Evolutionary conservation across 768 basidiomycete genomes (phyloP).

Genomic region (Bullera alba): DNA sequence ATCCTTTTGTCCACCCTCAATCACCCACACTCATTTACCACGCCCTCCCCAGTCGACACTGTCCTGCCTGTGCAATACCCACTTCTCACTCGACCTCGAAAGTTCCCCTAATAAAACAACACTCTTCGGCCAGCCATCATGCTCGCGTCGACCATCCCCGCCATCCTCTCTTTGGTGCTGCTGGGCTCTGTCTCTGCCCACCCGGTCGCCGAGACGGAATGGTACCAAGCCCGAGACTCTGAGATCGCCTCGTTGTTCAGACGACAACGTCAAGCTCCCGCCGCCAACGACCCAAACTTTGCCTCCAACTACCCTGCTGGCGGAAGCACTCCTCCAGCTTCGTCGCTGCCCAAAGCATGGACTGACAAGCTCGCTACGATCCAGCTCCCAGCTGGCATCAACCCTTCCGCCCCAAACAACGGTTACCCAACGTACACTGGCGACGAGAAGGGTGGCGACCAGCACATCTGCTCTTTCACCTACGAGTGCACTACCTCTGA

Average conservation of each 20-base stretch:
- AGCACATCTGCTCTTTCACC: conserved; percentile 67
- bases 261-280: conserved; percentile 6
- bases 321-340: conserved; percentile 51
- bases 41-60: too few species aligned
- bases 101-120: too few species aligned
- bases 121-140: too few species aligned
- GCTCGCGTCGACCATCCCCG: neutral
- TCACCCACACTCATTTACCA: too few species aligned
- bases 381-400: conserved; percentile 61
- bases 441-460: conserved; percentile 44
- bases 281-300: conserved; percentile 50
- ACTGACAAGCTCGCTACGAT: conserved; percentile 62
- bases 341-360: conserved; percentile 62
- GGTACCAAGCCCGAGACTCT: conserved; percentile 18
- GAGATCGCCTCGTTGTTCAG: conserved; percentile 18
- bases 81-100: too few species aligned
- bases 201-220: conserved; percentile 5
- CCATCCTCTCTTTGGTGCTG: neutral
- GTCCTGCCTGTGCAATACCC: too few species aligned
- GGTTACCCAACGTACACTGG: conserved; percentile 41
- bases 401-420: conserved; percentile 48
- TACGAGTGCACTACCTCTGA: conserved; percentile 59
- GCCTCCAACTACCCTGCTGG: conserved; percentile 55
- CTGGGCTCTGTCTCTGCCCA: neutral
- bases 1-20: too few species aligned